Base-by-base conservation (phyloP, 805 yeast genomes). In the Sugiyamaella smithiae region DNA sequence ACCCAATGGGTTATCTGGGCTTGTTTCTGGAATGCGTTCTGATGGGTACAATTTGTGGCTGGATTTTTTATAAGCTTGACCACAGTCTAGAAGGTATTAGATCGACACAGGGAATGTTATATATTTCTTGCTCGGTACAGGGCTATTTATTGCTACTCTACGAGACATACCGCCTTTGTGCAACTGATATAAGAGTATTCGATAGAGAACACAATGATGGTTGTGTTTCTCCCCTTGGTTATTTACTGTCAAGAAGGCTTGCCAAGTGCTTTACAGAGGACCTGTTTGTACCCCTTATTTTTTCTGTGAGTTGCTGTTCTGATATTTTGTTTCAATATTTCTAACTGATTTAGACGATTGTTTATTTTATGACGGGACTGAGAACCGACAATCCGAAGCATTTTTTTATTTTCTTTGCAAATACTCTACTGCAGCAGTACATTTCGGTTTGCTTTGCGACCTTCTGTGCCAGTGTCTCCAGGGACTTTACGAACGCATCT, bases 301-400 rank as follows among this genome's bases (percentile, higher is more conserved):
- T 77, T 64, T 73, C 87, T 0, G 56, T 74, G 23, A 44, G 51
- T 35, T 35, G 29, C 29, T 35, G 24, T 19, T 46, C 33, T 22
- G 5, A 22, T 12, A 17, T 46, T 11, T n/a, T 23, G 12, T 20
- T 25, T 23, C 17, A 26, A 36, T 40, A 33, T 8, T 36, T 35
- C 16, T 35, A 9, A n/a, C 31, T 16, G 20, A 40, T 33, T 40
- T 22, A 49, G 44, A 44, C 40, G 0, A 76, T 84, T 16, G 76
- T 88, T 0, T 88, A 82, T 60, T 88, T 82, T 67, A 82, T 88
- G 91, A 77, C 79, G 69, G 95, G 95, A 0, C 68, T 88, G 35
- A 64, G 85, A 28, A 64, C 72, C 0, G 72, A 69, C 29, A 67
- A 75, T 0, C 67, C 69, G 5, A 38, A 43, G 22, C 70, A 74